Base-by-base conservation (phyloP, 305 asterid genomes). In the Petunia hybrid region DNA sequence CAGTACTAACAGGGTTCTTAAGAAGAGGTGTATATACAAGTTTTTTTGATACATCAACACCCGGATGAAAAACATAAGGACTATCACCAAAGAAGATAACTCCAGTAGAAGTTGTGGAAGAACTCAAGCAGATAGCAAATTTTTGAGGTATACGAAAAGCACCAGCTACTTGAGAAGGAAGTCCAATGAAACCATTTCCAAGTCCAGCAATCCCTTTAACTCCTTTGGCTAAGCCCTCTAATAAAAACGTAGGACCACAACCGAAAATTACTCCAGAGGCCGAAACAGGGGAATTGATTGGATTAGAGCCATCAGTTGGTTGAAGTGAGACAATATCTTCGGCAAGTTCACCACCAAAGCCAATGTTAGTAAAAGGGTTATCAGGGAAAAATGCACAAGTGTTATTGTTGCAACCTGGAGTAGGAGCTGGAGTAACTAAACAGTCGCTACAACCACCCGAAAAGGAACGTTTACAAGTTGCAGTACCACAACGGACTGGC, bases 21-120 rank as follows among this genome's bases (percentile, higher is more conserved):
- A 88, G 2, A 6, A 87, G 81, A 2, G 91, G 90, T 1, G 90
- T 88, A 82, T 88, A 90, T 5, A n/a, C 36, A n/a, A 90, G 87
- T 4, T 80, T 66, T 22, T 36, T 12, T 1, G 90, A 85, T 42
- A 79, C 56, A 31, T 63, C 59, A 0, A 81, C 4, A 2, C 74
- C 71, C 0, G 91, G 92, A 5, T 68, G 90, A 60, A 88, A n/a
- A 5, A 69, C 82, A 36, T 85, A 90, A 6, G 92, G 89, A 6
- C 86, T 90, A 62, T 67, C 42, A 2, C 91, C 91, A 2, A 88
- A 5, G 53, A 88, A 88, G 0, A 79, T 39, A 12, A 88, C 89
- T 0, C 91, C 91, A 8, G 35, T 80, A 0, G 77, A 74, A 36
- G 62, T 62, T 3, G 80, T 59, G 83, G 80, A 85, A 90, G 79